A percentile compares a stretch with the other conserved stretches of the same genome.
These are phyloP conservation scores for Coemansia umbellata DNA, from an alignment of 192 early-diverging fungal species.

Conservation along the genomic window DNA sequence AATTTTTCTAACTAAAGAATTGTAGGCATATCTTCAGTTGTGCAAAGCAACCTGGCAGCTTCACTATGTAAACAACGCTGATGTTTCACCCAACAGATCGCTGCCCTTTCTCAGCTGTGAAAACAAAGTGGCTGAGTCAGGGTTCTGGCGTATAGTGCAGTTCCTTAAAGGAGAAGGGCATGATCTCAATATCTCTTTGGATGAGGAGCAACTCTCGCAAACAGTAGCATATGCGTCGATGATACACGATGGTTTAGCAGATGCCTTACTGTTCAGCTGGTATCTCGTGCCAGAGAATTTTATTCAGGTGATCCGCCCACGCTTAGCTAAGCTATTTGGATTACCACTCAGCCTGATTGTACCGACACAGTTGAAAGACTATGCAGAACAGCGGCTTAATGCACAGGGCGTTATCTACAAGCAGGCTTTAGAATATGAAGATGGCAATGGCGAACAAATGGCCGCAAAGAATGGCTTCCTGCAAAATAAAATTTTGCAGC, in stretches of 20 bases:
- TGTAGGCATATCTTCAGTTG: constrained; percentile 47
- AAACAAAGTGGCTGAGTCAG: constrained; percentile 28
- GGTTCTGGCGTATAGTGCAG: constrained; percentile 38
- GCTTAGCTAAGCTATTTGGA: constrained; percentile 65
- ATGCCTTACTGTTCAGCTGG: constrained; percentile 79
- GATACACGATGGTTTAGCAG: constrained; percentile 73
- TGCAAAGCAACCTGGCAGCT: constrained; percentile 43
- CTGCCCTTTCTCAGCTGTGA: constrained; percentile 24
- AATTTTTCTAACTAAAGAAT: no score
- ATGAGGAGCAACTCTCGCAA: constrained; percentile 37
- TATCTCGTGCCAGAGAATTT: constrained; percentile 82
- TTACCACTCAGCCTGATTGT: constrained; percentile 65
- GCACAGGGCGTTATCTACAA: constrained; percentile 28
- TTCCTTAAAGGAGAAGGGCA: constrained; percentile 34
- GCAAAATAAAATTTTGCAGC: background rate
- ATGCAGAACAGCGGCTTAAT: constrained; percentile 61
- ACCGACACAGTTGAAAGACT: constrained; percentile 69
- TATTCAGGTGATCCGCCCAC: constrained; percentile 65
- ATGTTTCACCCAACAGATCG: constrained; percentile 28
- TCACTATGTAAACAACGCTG: constrained; percentile 20
- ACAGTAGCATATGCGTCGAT: constrained; percentile 56
- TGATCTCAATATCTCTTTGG: constrained; percentile 14
- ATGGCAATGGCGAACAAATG: background rate
- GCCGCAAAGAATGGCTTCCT: constrained; percentile 6
- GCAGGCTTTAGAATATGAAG: constrained; percentile 55